A percentile compares a stretch with the other conserved stretches of the same genome.
Evolutionary conservation across 345 rosid genomes (phyloP).

Genomic region (Eucalyptus curtisii): DNA sequence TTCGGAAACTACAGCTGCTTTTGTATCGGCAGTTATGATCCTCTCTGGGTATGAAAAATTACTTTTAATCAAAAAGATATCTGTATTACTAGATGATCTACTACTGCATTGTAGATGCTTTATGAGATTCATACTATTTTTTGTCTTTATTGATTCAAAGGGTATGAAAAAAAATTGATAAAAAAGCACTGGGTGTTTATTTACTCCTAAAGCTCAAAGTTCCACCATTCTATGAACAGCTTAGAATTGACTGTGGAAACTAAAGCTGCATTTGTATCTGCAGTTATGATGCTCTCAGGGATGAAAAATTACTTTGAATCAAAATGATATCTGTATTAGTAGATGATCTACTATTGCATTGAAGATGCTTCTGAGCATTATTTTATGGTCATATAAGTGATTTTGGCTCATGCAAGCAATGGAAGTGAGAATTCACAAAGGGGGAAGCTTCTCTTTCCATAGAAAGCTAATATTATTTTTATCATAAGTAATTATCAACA

Average conservation of each 20-base stretch:
- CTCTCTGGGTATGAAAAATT: neutral
- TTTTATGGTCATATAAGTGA: neutral
- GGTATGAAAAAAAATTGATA: neutral
- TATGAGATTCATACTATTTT: neutral
- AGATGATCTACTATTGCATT: neutral
- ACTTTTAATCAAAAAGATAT: neutral
- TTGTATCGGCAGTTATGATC: neutral
- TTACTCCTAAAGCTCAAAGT: neutral
- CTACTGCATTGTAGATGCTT: neutral
- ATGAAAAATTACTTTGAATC: neutral
- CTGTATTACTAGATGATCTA: neutral
- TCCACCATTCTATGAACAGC: neutral
- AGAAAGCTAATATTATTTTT: neutral
- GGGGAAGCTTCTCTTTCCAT: neutral
- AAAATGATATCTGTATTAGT: neutral
- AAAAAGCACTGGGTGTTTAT: neutral
- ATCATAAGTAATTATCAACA: neutral
- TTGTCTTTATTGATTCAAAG: neutral
- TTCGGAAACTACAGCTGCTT: neutral
- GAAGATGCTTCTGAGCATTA: neutral
- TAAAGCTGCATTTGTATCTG: neutral
- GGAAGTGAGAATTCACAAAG: neutral
- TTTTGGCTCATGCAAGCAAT: neutral
- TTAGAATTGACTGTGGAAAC: neutral
- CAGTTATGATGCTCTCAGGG: neutral